Evolutionary conservation across 1,284 basidiomycete species (phyloP).

Genomic region (Naganishia liquefaciens): DNA sequence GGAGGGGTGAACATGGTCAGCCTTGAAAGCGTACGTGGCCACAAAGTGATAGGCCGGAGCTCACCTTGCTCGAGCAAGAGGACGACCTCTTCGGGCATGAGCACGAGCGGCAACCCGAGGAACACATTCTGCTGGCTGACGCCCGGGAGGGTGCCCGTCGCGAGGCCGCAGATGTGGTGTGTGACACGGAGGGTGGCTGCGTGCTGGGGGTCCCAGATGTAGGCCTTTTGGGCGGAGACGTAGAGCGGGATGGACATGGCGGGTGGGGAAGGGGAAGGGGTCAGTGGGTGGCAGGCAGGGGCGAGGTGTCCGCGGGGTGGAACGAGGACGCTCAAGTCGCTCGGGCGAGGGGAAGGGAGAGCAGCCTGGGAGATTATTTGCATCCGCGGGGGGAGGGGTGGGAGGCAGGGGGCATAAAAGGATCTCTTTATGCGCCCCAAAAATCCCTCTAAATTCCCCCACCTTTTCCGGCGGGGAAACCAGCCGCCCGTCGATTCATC

Average conservation of each 20-base stretch:
- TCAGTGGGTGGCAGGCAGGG: background rate
- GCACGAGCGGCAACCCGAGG: conserved; percentile 80
- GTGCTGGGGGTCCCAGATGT: conserved; percentile 55
- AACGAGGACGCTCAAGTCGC: no score
- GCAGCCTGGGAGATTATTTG: no score
- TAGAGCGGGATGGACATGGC: conserved; percentile 47
- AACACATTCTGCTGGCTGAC: conserved; percentile 96
- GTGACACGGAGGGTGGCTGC: conserved; percentile 72
- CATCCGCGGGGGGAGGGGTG: no score
- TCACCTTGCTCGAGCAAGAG: conserved; percentile 77
- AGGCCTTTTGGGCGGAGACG: conserved; percentile 50
- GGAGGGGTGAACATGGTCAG: no score
- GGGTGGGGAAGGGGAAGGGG: background rate
- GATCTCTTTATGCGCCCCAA: no score
- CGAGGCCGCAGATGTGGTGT: conserved; percentile 79
- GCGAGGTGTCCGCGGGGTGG: no score
- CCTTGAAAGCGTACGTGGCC: no score
- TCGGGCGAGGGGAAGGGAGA: background rate
- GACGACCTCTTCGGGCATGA: conserved; percentile 90
- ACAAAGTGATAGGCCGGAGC: conserved; percentile 34
- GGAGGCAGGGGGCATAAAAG: no score
- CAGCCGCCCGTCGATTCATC: no score
- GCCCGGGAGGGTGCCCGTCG: conserved; percentile 89
- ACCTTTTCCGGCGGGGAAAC: no score
- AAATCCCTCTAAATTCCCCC: no score